A percentile compares a stretch with the other conserved stretches of the same genome.
phyloP scores from a whole-genome alignment of 1,139 yeast genomes.

The Ashbya aceris region DNA sequence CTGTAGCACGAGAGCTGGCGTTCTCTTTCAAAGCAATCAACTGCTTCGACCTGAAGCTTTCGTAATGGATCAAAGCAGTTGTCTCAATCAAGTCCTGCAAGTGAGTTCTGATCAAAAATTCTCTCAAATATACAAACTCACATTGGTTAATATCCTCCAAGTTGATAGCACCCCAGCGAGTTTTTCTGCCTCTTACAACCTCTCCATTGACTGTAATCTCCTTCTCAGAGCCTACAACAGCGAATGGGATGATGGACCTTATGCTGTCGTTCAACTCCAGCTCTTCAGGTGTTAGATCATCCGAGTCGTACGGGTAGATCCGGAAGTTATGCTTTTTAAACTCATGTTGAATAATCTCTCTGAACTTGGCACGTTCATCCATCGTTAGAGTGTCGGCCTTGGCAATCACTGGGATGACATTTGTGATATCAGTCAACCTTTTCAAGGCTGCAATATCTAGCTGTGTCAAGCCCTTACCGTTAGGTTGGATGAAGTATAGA shows the following conservation, averaged over 20 bases:
- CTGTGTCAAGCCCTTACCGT: slow-evolving; percentile 68
- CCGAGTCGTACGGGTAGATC: slow-evolving; percentile 80
- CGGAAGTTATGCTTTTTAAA: slow-evolving; percentile 64
- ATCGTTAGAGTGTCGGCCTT: slow-evolving; percentile 84
- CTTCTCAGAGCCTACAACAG: slow-evolving; percentile 86
- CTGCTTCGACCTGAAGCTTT: slow-evolving; percentile 87
- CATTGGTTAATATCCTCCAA: slow-evolving; percentile 91
- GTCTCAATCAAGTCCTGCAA: slow-evolving; percentile 93
- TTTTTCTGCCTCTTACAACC: slow-evolving; percentile 78
- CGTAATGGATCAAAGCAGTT: slow-evolving; percentile 82
- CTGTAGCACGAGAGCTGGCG: slow-evolving; percentile 35
- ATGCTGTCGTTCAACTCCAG: slow-evolving; percentile 69
- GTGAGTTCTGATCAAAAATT: slow-evolving; percentile 90
- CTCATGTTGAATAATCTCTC: slow-evolving; percentile 67
- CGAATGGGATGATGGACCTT: slow-evolving; percentile 81
- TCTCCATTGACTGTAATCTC: slow-evolving; percentile 69
- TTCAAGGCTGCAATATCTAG: slow-evolving; percentile 77
- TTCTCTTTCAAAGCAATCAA: slow-evolving; percentile 89
- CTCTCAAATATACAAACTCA: slow-evolving; percentile 88
- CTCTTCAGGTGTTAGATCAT: slow-evolving; percentile 68
- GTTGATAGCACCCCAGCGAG: slow-evolving; percentile 87
- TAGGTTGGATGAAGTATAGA: slow-evolving; percentile 84
- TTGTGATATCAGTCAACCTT: slow-evolving; percentile 81
- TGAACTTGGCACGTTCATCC: slow-evolving; percentile 72
- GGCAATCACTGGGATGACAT: slow-evolving; percentile 92